phyloP scores from a whole-genome alignment of 2,329 filamentous ascomycete species.

The Fusarium anguioides region DNA sequence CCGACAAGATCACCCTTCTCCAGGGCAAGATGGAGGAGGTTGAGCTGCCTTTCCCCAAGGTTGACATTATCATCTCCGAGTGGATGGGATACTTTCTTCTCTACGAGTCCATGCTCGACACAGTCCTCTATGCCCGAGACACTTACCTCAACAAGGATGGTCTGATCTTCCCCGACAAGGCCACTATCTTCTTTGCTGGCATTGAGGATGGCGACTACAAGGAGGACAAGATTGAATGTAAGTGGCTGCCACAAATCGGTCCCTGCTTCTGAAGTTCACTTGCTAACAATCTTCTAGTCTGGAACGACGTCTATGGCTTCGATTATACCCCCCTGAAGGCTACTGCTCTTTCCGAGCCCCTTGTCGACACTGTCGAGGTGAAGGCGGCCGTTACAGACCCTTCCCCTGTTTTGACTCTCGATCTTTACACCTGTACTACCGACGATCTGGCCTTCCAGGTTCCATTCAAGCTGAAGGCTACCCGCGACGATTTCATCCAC shows the following conservation, averaged over 20 bases:
- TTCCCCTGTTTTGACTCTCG: conserved; percentile 83
- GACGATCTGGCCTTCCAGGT: conserved; percentile 86
- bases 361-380: conserved; percentile 97
- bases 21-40: conserved; percentile 99
- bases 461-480: conserved; percentile 79
- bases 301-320: conserved; percentile 99
- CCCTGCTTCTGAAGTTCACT: not conserved
- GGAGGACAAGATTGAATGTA: conserved; percentile 99
- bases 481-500: conserved; percentile 94
- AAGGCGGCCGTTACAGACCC: conserved; percentile 98
- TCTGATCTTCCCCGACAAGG: conserved; percentile 98
- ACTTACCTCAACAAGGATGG: conserved; percentile 87
- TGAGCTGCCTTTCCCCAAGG: conserved; percentile 88
- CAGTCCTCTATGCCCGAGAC: conserved; percentile 95
- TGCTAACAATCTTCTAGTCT: conserved; percentile 70
- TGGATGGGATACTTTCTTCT: conserved; percentile 99
- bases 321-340: conserved; percentile 94
- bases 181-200: conserved; percentile 94
- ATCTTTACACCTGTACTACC: conserved; percentile 89
- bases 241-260: conserved; percentile 53
- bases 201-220: conserved; percentile 99
- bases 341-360: conserved; percentile 92
- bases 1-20: conserved; percentile 95
- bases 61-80: conserved; percentile 99
- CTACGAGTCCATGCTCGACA: conserved; percentile 99